phyloP scores from a whole-genome alignment of 495 filamentous ascomycete genomes.

The Hypoxylon intermedium region DNA sequence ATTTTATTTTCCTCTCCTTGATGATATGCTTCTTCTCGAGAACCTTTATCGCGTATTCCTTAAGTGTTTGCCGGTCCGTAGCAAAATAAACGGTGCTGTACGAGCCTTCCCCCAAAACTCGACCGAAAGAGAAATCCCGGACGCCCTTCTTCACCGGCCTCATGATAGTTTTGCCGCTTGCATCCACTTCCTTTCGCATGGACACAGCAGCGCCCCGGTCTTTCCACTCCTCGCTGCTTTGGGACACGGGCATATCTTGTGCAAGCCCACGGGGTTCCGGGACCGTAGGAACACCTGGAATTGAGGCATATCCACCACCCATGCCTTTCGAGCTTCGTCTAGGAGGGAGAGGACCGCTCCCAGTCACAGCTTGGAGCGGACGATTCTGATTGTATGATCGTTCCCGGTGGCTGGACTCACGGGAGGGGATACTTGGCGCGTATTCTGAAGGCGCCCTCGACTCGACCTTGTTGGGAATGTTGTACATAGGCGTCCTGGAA shows the following conservation, averaged over 20 bases:
- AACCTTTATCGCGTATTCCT: conserved; percentile 98
- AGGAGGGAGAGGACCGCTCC: conserved; percentile 67
- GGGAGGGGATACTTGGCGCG: conserved; percentile 68
- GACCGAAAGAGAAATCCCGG: conserved; percentile 93
- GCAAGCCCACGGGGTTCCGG: conserved; percentile 59
- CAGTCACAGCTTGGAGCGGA: conserved; percentile 51
- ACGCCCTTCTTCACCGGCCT: conserved; percentile 95
- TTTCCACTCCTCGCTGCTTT: conserved; percentile 92
- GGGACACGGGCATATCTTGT: conserved; percentile 67
- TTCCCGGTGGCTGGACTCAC: conserved; percentile 75
- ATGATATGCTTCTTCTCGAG: conserved; percentile 99
- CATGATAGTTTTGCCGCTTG: conserved; percentile 79
- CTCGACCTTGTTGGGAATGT: conserved; percentile 62
- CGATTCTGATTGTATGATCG: conserved; percentile 69
- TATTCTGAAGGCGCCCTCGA: conserved; percentile 67
- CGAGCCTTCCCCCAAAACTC: conserved; percentile 92
- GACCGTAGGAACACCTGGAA: conserved; percentile 48
- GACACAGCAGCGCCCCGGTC: conserved; percentile 87
- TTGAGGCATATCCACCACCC: conserved; percentile 55
- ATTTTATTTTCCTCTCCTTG: conserved; percentile 99
- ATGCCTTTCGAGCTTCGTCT: conserved; percentile 72
- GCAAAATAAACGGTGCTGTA: conserved; percentile 97
- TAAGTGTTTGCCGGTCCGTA: conserved; percentile 91
- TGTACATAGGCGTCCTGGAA: conserved; percentile 67
- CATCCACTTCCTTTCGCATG: conserved; percentile 78